Conservation (phyloP, 2,329 filamentous ascomycete species). For the Pseudocercospora cruenta region DNA sequence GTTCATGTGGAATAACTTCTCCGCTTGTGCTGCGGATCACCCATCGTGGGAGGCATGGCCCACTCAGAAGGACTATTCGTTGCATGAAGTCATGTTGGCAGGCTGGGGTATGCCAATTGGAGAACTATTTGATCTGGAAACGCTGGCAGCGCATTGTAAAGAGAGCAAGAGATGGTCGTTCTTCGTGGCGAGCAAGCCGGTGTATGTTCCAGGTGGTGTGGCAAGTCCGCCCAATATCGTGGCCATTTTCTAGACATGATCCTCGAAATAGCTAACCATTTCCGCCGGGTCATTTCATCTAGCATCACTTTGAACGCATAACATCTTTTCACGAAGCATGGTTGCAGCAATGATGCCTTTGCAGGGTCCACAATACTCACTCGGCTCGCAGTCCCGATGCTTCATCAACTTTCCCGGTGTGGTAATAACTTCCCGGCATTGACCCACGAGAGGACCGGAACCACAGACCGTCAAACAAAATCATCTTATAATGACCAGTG, state of each 20-base stretch:
- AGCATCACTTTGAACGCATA: not conserved
- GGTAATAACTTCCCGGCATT: not conserved
- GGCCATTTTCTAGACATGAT: slow-evolving; percentile 41
- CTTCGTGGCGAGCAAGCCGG: slow-evolving; percentile 54
- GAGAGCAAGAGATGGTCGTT: slow-evolving; percentile 48
- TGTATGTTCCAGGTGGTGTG: slow-evolving; percentile 46
- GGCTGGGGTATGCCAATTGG: slow-evolving; percentile 58
- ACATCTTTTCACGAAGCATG: not conserved
- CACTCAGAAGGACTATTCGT: slow-evolving; percentile 39
- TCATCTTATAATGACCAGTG: not conserved
- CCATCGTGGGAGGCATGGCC: slow-evolving; percentile 46
- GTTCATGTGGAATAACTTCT: slow-evolving; percentile 46
- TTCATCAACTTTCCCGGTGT: not conserved
- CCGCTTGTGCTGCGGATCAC: slow-evolving; percentile 44
- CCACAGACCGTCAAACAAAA: not conserved
- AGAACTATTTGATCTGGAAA: slow-evolving; percentile 56
- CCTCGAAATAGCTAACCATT: not conserved
- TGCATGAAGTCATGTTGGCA: slow-evolving; percentile 54
- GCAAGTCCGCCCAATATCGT: slow-evolving; percentile 45
- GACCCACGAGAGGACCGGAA: not conserved
- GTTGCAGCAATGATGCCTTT: not conserved
- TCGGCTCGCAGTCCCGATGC: not conserved
- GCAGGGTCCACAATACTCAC: not conserved
- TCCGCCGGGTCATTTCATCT: not conserved
- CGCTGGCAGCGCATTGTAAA: slow-evolving; percentile 47